Base-by-base conservation (phyloP, 139 green algal species). In the Limnomonas spitsbergensis region DNA sequence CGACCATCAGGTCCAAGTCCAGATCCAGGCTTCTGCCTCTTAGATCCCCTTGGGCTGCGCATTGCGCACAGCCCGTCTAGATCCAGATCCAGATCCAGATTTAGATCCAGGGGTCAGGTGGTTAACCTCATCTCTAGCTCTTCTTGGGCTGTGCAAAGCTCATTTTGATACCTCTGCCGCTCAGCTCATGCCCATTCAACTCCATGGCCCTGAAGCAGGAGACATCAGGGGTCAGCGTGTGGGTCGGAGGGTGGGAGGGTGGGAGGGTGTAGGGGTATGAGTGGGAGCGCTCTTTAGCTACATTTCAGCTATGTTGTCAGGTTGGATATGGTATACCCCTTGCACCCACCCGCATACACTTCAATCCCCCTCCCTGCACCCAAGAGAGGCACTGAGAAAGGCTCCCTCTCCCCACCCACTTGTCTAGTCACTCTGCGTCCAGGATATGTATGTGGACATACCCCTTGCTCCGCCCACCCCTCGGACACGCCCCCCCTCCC, bases 61-160 rank as follows among this genome's bases (percentile, higher is more conserved):
- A n/a, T n/a, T n/a, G n/a, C n/a, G n/a, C n/a, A n/a, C n/a, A n/a
- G n/a, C n/a, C n/a, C n/a, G n/a, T n/a, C n/a, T n/a, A n/a, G n/a
- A n/a, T n/a, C n/a, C n/a, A n/a, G n/a, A n/a, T n/a, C n/a, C n/a
- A n/a, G n/a, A n/a, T n/a, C n/a, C n/a, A n/a, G n/a, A n/a, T n/a
- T n/a, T n/a, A n/a, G n/a, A n/a, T n/a, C n/a, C n/a, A n/a, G n/a
- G n/a, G n/a, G n/a, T n/a, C n/a, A n/a, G n/a, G n/a, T n/a, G n/a
- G n/a, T n/a, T n/a, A n/a, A n/a, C n/a, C n/a, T n/a, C n/a, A n/a
- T n/a, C n/a, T n/a, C 47, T 61, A 76, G 9, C 24, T 66, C 1
- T 24, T 42, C 38, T 47, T 77, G 27, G 88, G 88, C 79, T 95
- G 90, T 0, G 90, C 93, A 77, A 94, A 96, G 42, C 85, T 88